Base-by-base conservation (phyloP, 495 filamentous ascomycete species). In the Penicillium daleae region DNA sequence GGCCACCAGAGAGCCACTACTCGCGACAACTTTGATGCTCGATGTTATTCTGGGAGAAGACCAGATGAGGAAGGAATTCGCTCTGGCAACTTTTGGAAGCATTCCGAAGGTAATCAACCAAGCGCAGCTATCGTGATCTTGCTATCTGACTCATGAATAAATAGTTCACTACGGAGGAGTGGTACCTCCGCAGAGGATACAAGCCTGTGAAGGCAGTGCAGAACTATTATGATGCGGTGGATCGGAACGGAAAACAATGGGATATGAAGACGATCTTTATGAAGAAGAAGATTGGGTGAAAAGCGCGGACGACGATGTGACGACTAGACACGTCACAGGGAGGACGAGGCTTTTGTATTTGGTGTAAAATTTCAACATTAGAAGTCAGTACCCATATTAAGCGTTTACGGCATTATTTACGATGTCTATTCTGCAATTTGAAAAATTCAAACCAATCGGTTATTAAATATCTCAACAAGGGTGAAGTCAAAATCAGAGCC, bases 241-340 rank as follows among this genome's bases (percentile, higher is more conserved):
- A 69, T 57, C 59, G 40, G 3, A 62, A 55, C 54, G 66, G 68
- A 4, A 69, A 67, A 32, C 22, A 31, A 7, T 71, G 69, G 69
- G 58, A 64, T 54, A 64, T 27, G 2, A 66, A 60, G 59, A 65
- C 66, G 0, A 51, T 69, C 8, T 71, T 71, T n/a, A 71, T 71
- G 69, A 61, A 67, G 26, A 71, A 69, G 26, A 61, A 71, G n/a
- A 64, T 67, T 52, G 12, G 24, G 19, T 58, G 24, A 58, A 8
- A 26, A 0, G 27, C 12, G 2, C 32, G 12, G 21, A 1, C 4
- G 8, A 21, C 24, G 9, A 3, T 9, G 7, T 24, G 12, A 46
- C 8, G 21, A 46, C 21, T 24, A 22, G n/a, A n/a, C n/a, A n/a
- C 5, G 0, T 8, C 40, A 21, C 6, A 9, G 3, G n/a, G 15